Evolutionary conservation across 345 rosid genomes (phyloP).

Genomic region (Pelargonium nanum): DNA sequence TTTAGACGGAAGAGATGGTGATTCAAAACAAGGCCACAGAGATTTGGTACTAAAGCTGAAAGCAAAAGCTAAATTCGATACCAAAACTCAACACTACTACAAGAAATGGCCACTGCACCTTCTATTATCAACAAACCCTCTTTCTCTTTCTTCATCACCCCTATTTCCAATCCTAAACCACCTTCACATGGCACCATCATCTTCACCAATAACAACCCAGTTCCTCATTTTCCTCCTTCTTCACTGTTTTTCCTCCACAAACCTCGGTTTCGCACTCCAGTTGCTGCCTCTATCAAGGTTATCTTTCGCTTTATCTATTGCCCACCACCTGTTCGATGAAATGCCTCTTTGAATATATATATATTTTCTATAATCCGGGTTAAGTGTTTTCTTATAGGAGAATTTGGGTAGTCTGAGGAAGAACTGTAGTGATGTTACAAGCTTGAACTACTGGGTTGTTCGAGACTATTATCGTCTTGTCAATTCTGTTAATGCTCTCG

Average conservation of each 20-base stretch:
- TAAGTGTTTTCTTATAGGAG: slow-evolving; percentile 4
- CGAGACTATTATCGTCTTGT: slow-evolving; percentile 77
- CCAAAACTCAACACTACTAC: neutral
- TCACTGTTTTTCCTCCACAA: neutral
- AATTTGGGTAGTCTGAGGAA: slow-evolving; percentile 32
- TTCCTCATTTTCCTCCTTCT: neutral
- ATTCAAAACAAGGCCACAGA: too few species aligned
- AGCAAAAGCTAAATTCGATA: neutral
- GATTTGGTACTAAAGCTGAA: too few species aligned
- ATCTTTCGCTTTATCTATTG: neutral
- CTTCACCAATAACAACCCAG: neutral
- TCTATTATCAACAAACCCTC: neutral
- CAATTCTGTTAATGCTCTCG: slow-evolving; percentile 52
- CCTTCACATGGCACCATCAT: neutral
- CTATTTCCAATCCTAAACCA: neutral
- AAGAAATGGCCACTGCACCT: neutral
- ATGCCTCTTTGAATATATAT: slow-evolving; percentile 18
- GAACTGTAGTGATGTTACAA: slow-evolving; percentile 40
- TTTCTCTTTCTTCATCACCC: neutral
- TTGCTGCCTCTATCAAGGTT: slow-evolving; percentile 46
- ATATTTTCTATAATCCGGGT: neutral
- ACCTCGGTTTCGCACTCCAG: neutral
- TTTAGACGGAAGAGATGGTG: too few species aligned
- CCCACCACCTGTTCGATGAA: slow-evolving; percentile 43
- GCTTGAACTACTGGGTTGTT: slow-evolving; percentile 84